Conservation (phyloP, 2,329 filamentous ascomycete genomes). For the Aureobasidium sp. region DNA sequence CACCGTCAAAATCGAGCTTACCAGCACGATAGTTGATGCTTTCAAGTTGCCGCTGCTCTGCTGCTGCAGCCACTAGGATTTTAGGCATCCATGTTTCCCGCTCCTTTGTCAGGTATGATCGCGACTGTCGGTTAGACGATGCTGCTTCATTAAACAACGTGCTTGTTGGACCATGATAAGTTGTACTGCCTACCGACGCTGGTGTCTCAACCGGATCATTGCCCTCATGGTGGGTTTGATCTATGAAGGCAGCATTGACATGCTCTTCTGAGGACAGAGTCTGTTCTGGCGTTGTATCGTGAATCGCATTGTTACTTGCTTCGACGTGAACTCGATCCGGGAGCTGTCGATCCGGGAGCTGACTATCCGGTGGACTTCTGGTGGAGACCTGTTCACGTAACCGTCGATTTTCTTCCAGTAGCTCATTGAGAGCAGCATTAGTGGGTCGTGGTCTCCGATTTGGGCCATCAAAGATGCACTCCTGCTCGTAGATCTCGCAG, state of each 20-base stretch:
- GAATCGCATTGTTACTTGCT: no score
- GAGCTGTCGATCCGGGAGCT: background rate
- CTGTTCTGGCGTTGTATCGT: no score
- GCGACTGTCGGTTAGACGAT: background rate
- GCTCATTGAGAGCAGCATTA: slow-evolving; percentile 15
- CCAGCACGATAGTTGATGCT: slow-evolving; percentile 37
- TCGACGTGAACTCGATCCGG: background rate
- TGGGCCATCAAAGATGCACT: slow-evolving; percentile 35
- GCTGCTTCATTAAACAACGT: slow-evolving; percentile 38
- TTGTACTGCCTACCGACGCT: slow-evolving; percentile 24
- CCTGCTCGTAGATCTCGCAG: slow-evolving; percentile 37
- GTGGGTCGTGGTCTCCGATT: slow-evolving; percentile 22
- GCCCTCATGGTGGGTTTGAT: background rate
- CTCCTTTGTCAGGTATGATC: slow-evolving; percentile 12
- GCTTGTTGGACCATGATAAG: slow-evolving; percentile 44
- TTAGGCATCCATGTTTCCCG: slow-evolving; percentile 35
- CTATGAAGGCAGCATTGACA: background rate
- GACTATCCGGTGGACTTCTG: background rate
- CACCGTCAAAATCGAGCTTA: slow-evolving; percentile 48
- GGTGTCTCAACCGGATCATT: slow-evolving; percentile 22
- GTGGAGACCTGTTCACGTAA: slow-evolving; percentile 11
- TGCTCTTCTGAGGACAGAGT: background rate
- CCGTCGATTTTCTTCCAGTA: slow-evolving; percentile 16
- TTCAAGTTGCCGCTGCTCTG: slow-evolving; percentile 43
- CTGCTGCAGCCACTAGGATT: slow-evolving; percentile 40